These are phyloP conservation scores for Phycomyces blakesleeanus DNA, from an alignment of 192 early-diverging fungal genomes.

Conservation along the genomic window DNA sequence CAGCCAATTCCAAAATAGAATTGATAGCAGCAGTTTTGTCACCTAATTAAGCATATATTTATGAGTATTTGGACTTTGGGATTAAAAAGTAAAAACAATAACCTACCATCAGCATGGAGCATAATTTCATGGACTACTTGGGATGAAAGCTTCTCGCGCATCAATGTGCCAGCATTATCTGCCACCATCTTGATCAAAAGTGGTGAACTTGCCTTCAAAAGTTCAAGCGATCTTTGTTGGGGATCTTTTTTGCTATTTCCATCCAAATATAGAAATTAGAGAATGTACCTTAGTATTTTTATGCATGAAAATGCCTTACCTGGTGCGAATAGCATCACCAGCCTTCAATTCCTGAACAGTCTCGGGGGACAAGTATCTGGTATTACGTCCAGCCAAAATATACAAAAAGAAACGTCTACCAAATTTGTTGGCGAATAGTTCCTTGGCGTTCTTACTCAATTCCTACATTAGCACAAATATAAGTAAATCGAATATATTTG, in stretches of 20 bases:
- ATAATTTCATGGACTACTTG: slow-evolving; percentile 71
- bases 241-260: slow-evolving; percentile 81
- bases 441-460: slow-evolving; percentile 46
- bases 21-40: slow-evolving; percentile 43
- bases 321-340: slow-evolving; percentile 62
- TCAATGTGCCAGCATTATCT: slow-evolving; percentile 48
- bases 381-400: slow-evolving; percentile 73
- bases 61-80: background rate
- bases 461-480: slow-evolving; percentile 18
- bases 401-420: slow-evolving; percentile 80
- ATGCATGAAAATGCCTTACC: slow-evolving; percentile 3
- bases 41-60: slow-evolving; percentile 11
- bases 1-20: slow-evolving; percentile 37
- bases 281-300: too few species aligned
- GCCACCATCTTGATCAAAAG: slow-evolving; percentile 56
- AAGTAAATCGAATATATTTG: background rate
- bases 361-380: slow-evolving; percentile 67
- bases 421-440: slow-evolving; percentile 60
- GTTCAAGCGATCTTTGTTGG: slow-evolving; percentile 57
- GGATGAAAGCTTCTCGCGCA: slow-evolving; percentile 63
- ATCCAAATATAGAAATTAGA: background rate
- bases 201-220: slow-evolving; percentile 60
- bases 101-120: slow-evolving; percentile 52
- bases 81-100: background rate
- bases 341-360: slow-evolving; percentile 65